Percentiles rank a stretch among this genome's conserved stretches.
Evolutionary conservation across 805 yeast genomes (phyloP).

Genomic region (Candida incommunis): DNA sequence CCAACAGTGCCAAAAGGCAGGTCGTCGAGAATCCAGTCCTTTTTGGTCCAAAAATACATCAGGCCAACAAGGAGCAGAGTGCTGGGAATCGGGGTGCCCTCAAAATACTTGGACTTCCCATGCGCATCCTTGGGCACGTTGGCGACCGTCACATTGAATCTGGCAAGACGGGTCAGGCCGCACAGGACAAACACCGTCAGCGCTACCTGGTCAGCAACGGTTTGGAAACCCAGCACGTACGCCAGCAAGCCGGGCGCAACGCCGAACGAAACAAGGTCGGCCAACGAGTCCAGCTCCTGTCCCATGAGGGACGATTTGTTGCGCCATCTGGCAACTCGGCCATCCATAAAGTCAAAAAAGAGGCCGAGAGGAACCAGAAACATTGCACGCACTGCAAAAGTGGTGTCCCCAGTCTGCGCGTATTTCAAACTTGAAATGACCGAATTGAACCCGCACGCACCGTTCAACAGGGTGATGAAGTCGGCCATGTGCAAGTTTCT

Average conservation of each 20-base stretch:
- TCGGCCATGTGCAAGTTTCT: conserved; percentile 79
- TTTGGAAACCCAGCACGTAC: conserved; percentile 76
- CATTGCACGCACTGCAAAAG: conserved; percentile 63
- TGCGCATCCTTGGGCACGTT: conserved; percentile 78
- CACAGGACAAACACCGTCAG: conserved; percentile 80
- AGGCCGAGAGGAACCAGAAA: conserved; percentile 80
- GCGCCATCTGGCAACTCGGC: conserved; percentile 90
- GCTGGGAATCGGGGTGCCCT: conserved; percentile 93
- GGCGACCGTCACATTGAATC: conserved; percentile 89
- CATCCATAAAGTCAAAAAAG: conserved; percentile 93
- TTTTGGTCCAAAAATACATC: conserved; percentile 56
- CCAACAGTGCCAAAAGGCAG: conserved; percentile 57
- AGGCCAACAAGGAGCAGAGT: conserved; percentile 58
- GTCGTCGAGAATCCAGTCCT: conserved; percentile 26
- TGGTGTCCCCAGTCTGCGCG: conserved; percentile 54
- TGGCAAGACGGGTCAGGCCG: conserved; percentile 85
- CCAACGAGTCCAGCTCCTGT: conserved; percentile 92
- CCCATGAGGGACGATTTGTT: conserved; percentile 89
- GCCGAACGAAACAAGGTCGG: conserved; percentile 88
- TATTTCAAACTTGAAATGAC: conserved; percentile 75
- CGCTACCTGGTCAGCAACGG: conserved; percentile 65
- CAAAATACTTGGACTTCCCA: conserved; percentile 86
- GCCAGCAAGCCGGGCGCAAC: conserved; percentile 93
- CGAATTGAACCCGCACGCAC: conserved; percentile 86
- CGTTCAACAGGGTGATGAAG: conserved; percentile 85